Conservation (phyloP, 768 basidiomycete genomes). For the Lentinula sp. region DNA sequence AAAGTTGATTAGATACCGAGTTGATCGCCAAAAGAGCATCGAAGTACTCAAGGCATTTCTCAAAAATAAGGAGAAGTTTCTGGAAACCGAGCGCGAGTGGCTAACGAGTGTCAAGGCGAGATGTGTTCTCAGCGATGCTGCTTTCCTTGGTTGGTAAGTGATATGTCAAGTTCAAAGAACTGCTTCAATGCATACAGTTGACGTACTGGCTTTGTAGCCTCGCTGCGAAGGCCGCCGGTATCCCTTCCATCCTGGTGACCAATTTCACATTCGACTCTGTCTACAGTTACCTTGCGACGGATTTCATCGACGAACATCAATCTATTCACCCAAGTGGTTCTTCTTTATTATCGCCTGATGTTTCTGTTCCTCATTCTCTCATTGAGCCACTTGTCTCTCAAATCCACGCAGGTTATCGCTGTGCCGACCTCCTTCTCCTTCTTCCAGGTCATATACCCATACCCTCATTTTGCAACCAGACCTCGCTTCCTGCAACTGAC, state of each 20-base stretch:
- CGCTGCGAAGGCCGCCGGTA: conserved; percentile 53
- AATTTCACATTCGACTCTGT: conserved; percentile 87
- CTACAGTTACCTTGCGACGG: conserved; percentile 67
- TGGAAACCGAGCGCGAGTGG: conserved; percentile 55
- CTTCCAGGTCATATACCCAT: conserved; percentile 74
- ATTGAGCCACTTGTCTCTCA: conserved; percentile 61
- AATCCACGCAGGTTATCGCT: conserved; percentile 58
- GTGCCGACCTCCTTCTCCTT: conserved; percentile 63
- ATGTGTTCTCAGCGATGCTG: conserved; percentile 70
- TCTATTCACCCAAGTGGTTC: conserved; percentile 10
- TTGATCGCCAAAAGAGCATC: conserved; percentile 67
- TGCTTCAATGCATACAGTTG: too few species aligned
- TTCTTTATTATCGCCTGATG: conserved; percentile 34
- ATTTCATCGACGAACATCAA: conserved; percentile 35
- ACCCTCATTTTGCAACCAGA: conserved; percentile 55
- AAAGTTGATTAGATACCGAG: conserved; percentile 47
- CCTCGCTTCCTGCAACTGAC: conserved; percentile 49
- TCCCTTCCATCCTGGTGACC: conserved; percentile 71
- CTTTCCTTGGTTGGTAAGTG: conserved; percentile 70
- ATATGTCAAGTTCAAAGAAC: neutral
- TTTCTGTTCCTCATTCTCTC: conserved; percentile 41
- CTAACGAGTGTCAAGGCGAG: conserved; percentile 42
- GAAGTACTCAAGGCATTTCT: conserved; percentile 57
- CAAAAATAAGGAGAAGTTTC: conserved; percentile 41
- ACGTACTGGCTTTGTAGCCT: conserved; percentile 30